Conservation (phyloP, 441 rosid genomes). For the Populus hybrid region DNA sequence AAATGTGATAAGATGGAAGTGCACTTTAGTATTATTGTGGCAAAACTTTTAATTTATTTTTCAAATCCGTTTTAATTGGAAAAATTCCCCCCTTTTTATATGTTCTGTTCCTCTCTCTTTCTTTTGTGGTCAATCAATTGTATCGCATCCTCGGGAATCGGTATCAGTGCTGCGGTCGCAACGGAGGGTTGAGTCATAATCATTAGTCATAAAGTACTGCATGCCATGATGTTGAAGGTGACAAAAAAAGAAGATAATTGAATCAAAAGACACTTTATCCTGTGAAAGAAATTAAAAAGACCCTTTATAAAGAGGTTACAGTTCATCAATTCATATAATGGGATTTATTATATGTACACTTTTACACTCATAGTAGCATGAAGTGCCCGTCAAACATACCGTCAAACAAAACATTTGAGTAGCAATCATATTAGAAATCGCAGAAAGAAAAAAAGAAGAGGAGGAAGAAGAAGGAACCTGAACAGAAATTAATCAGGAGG, state of each 20-base stretch:
- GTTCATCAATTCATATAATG: neutral
- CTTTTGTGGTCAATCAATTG: neutral
- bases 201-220: slow-evolving; percentile 17
- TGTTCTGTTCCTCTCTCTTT: neutral
- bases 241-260: neutral
- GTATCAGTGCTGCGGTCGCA: slow-evolving; percentile 9
- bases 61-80: no score
- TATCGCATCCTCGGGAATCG: slow-evolving; percentile 6
- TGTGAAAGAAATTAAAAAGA: neutral
- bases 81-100: no score
- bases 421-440: slow-evolving; percentile 26
- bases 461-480: slow-evolving; percentile 19
- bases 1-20: no score
- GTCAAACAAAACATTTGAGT: slow-evolving; percentile 45
- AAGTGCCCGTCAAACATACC: slow-evolving; percentile 29
- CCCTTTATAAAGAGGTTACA: neutral
- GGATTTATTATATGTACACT: slow-evolving; percentile 37
- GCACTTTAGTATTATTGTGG: no score
- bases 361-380: slow-evolving; percentile 38
- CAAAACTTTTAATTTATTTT: no score
- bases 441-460: neutral
- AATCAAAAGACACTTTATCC: slow-evolving; percentile 14
- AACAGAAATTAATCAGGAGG: neutral
- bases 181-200: slow-evolving; percentile 7
- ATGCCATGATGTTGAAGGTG: slow-evolving; percentile 4